Conservation (phyloP, 78 protist species). For the Mantamonas sphyraenae region DNA sequence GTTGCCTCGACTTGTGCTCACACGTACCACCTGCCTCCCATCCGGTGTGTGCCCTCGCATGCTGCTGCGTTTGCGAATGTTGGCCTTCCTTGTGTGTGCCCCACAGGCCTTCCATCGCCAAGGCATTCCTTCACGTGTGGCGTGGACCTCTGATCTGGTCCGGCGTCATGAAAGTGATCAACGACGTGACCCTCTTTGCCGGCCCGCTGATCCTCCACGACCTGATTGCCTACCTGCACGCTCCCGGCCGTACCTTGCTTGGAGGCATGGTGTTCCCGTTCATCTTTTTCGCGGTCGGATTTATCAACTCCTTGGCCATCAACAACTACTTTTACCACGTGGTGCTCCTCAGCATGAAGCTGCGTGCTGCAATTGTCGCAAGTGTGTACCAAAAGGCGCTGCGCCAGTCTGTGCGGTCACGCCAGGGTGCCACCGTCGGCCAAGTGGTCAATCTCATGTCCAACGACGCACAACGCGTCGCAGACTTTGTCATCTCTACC, state of each 20-base stretch:
- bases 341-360: background rate
- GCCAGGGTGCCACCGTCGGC: background rate
- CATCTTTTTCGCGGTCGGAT: background rate
- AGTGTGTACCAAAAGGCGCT: background rate
- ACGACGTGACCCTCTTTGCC: too few relatives aligned
- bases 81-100: too few relatives aligned
- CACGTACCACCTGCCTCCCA: too few relatives aligned
- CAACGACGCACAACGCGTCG: background rate
- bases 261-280: background rate
- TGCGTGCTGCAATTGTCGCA: background rate
- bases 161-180: too few relatives aligned
- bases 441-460: slow-evolving; percentile 1
- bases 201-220: background rate
- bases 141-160: too few relatives aligned
- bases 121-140: too few relatives aligned
- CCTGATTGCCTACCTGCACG: background rate
- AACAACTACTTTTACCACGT: background rate
- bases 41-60: too few relatives aligned
- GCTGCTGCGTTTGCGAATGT: too few relatives aligned
- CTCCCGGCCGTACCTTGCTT: too few relatives aligned
- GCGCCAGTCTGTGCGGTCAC: background rate
- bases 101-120: too few relatives aligned
- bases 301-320: background rate
- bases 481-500: background rate
- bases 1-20: too few relatives aligned